Conservation (phyloP, 2,329 filamentous ascomycete species). For the Massarina eburnea region DNA sequence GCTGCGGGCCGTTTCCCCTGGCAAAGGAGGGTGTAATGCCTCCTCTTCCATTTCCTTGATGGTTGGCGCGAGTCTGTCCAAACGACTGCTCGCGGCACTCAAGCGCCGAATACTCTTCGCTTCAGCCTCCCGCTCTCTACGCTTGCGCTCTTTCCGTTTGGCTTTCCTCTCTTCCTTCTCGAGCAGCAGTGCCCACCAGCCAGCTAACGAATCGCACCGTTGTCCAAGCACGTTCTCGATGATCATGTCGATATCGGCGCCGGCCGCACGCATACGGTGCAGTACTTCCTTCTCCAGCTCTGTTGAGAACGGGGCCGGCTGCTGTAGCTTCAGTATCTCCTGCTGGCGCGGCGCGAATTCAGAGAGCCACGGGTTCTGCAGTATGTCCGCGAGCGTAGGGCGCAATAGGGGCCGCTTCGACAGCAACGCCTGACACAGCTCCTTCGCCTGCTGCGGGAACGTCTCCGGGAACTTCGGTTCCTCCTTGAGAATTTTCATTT, state of each 20-base stretch:
- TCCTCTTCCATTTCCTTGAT: conserved; percentile 80
- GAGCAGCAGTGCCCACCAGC: conserved; percentile 93
- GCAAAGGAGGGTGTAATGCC: conserved; percentile 52
- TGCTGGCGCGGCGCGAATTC: conserved; percentile 88
- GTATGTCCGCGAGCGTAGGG: conserved; percentile 79
- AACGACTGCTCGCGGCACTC: conserved; percentile 84
- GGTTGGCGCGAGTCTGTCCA: conserved; percentile 77
- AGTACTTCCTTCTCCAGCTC: conserved; percentile 86
- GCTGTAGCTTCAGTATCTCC: conserved; percentile 80
- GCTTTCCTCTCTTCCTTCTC: conserved; percentile 95
- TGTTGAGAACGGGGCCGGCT: conserved; percentile 81
- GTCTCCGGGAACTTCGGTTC: conserved; percentile 84
- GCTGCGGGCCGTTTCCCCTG: conserved; percentile 63
- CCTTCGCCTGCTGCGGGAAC: conserved; percentile 74
- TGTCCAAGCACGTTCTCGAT: conserved; percentile 92
- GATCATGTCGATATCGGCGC: conserved; percentile 90
- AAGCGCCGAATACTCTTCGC: conserved; percentile 76
- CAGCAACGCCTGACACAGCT: conserved; percentile 76
- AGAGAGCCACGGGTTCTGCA: conserved; percentile 82
- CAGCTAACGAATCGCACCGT: conserved; percentile 84
- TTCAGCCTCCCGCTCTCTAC: conserved; percentile 81
- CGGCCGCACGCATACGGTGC: conserved; percentile 88
- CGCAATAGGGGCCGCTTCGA: conserved; percentile 87
- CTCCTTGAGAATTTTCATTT: conserved; percentile 78
- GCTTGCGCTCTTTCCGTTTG: conserved; percentile 74